Percentiles rank a stretch among this genome's conserved stretches.
Conservation (phyloP, 2,329 filamentous ascomycete species). For the Stemphylium lycopersici region DNA sequence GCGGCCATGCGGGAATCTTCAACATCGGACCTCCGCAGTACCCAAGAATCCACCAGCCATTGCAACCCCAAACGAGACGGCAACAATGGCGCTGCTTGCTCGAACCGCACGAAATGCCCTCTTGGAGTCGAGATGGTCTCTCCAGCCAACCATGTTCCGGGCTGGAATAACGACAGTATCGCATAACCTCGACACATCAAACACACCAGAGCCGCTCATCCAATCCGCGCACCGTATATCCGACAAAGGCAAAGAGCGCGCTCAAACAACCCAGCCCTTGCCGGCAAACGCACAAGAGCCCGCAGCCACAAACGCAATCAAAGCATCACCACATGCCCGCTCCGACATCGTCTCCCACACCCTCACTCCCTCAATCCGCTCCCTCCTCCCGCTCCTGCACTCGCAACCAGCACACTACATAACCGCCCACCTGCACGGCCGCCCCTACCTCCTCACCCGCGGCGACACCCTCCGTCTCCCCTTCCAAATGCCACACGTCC, state of each 20-base stretch:
- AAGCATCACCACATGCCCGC: constrained; percentile 29
- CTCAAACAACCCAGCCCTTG: constrained; percentile 21
- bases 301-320: constrained; percentile 19
- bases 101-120: constrained; percentile 68
- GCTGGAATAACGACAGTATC: constrained; percentile 54
- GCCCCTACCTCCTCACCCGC: constrained; percentile 76
- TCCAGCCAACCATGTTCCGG: constrained; percentile 60
- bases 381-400: constrained; percentile 72
- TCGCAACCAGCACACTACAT: constrained; percentile 79
- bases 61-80: constrained; percentile 10
- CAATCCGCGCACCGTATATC: constrained; percentile 54
- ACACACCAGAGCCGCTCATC: constrained; percentile 52
- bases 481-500: constrained; percentile 57
- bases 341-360: constrained; percentile 39
- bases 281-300: constrained; percentile 23
- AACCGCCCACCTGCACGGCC: constrained; percentile 78
- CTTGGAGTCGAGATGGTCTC: constrained; percentile 62
- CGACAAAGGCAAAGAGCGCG: constrained; percentile 31
- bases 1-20: constrained; percentile 18
- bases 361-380: constrained; percentile 62
- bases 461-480: constrained; percentile 58
- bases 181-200: constrained; percentile 46
- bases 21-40: constrained; percentile 26
- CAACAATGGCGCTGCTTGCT: constrained; percentile 50
- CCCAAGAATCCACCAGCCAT: constrained; percentile 18